phyloP scores from a whole-genome alignment of 2,329 filamentous ascomycete genomes.

The Xylariaceae sp. region DNA sequence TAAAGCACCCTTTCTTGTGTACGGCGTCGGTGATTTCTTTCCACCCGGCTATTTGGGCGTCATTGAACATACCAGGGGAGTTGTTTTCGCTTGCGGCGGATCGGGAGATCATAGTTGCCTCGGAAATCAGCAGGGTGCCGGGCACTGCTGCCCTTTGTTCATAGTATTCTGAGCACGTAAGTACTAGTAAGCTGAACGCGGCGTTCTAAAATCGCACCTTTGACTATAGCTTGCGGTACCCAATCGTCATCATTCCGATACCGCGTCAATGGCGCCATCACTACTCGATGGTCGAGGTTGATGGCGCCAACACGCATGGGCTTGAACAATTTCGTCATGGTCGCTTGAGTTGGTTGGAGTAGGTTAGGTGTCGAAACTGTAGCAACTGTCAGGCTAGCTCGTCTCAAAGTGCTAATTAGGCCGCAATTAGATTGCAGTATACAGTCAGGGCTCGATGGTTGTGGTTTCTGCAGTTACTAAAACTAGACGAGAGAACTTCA shows the following conservation, averaged over 20 bases:
- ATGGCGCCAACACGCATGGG: slow-evolving; percentile 49
- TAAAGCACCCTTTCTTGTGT: slow-evolving; percentile 65
- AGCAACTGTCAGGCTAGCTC: too few relatives aligned
- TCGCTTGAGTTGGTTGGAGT: background rate
- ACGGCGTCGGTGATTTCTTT: slow-evolving; percentile 65
- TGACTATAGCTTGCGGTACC: slow-evolving; percentile 49
- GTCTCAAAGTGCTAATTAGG: too few relatives aligned
- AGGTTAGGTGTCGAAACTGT: background rate
- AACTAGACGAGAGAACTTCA: too few relatives aligned
- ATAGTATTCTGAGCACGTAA: slow-evolving; percentile 37
- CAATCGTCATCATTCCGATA: slow-evolving; percentile 52
- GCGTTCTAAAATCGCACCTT: slow-evolving; percentile 21
- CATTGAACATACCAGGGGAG: slow-evolving; percentile 63
- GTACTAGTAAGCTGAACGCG: background rate
- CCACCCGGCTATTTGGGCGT: slow-evolving; percentile 65
- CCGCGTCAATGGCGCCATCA: slow-evolving; percentile 57
- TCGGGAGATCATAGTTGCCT: slow-evolving; percentile 60
- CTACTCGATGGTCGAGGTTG: slow-evolving; percentile 51
- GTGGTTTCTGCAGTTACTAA: too few relatives aligned
- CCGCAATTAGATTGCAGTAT: too few relatives aligned
- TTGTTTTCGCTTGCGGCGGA: slow-evolving; percentile 53
- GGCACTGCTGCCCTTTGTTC: slow-evolving; percentile 43
- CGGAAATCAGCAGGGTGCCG: slow-evolving; percentile 59
- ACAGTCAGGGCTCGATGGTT: too few relatives aligned
- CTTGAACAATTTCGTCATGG: slow-evolving; percentile 43